Evolutionary conservation across 129 eudicot species (phyloP), one percentile per base, ranked within the genome.

Genomic region (Tagetes patula): DNA sequence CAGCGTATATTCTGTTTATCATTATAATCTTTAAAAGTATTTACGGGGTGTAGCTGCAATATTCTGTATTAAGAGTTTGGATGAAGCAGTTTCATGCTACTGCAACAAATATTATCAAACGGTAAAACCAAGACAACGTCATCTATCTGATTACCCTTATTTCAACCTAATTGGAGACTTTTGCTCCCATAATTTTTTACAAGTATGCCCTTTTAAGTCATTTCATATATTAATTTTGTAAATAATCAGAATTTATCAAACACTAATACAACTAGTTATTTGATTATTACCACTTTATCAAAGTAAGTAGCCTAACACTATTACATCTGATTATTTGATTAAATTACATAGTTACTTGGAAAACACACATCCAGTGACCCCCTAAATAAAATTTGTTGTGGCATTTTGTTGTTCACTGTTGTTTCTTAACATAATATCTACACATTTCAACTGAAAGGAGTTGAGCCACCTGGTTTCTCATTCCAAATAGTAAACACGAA

Each of bases 381-480:
- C 10, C 14, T 47, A 31, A 60, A 42, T 61, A 36, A 42, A 2
- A 55, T 11, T 55, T 62, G 13, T 30, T 64, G 37, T 77, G 68
- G 42, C 20, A 3, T 58, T 45, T 31, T 56, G 13, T 41, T 83
- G 65, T 33, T 13, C 8, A 12, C 3, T 20, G 31, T 56, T 36
- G 62, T 77, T 85, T 75, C 85, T 90, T 94, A 83, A 94, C 83
- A 47, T 82, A 77, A 63, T 82, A 81, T 85, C 84, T 84, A 94
- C 96, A 94, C 98, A 48, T 94, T 94, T 77, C 98, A 94, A 79
- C 75, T 94, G 72, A 90, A 85, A 88, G 98, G 96, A 37, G 89
- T 85, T 46, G 98, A 94, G 80, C 88, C 87, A 32, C 98, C 98
- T 27, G 97, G 98, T 62, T 94, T 94, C 80, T 84, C 98, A 6